Conservation (phyloP, 1,139 yeast species). For the Blastobotrys illinoisensis region DNA sequence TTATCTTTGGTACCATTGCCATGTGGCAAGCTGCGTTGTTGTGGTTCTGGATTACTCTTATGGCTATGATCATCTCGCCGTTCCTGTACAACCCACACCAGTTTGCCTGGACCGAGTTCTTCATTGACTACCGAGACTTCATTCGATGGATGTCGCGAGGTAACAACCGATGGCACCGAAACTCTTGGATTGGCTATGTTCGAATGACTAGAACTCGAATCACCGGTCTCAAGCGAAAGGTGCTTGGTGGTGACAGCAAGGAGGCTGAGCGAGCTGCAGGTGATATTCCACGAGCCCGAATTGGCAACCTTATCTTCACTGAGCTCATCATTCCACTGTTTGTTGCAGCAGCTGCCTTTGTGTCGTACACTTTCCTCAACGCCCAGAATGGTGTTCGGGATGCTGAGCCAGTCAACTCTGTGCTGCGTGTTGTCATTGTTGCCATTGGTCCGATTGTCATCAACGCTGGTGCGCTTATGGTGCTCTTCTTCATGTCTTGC, state of each 20-base stretch:
- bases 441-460: constrained; percentile 87
- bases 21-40: constrained; percentile 96
- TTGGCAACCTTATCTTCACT: constrained; percentile 77
- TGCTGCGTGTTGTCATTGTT: constrained; percentile 80
- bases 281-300: constrained; percentile 91
- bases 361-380: constrained; percentile 89
- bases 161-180: constrained; percentile 97
- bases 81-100: constrained; percentile 97
- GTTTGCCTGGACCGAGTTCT: constrained; percentile 98
- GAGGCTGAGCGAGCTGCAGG: constrained; percentile 92
- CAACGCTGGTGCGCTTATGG: constrained; percentile 63
- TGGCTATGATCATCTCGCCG: constrained; percentile 89
- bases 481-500: constrained; percentile 78
- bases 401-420: constrained; percentile 63
- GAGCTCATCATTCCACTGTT: constrained; percentile 80
- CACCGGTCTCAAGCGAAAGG: constrained; percentile 95
- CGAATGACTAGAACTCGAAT: constrained; percentile 94
- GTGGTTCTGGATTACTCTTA: constrained; percentile 97
- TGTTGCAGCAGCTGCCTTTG: constrained; percentile 85
- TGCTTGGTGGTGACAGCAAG: constrained; percentile 81
- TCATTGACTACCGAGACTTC: constrained; percentile 96
- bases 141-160: constrained; percentile 99
- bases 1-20: constrained; percentile 84
- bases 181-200: constrained; percentile 98
- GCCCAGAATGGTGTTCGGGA: constrained; percentile 89